Percentiles rank a stretch among this genome's conserved stretches.
These are phyloP conservation scores for Alternaria metachromatica DNA, from an alignment of 2,329 filamentous ascomycete species.

Conservation along the genomic window DNA sequence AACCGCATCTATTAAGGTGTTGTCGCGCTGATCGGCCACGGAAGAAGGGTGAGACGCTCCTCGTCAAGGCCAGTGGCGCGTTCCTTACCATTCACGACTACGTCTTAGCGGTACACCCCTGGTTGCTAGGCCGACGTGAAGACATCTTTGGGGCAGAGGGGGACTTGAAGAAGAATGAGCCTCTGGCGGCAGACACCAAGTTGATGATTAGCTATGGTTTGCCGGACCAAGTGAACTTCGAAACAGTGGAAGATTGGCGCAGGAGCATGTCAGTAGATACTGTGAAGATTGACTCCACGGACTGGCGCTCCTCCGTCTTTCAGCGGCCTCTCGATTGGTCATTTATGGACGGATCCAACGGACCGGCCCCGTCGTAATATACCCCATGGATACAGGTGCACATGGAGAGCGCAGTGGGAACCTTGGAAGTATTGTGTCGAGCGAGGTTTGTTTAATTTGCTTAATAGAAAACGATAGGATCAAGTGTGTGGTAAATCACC, in stretches of 20 bases:
- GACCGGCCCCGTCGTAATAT: background rate
- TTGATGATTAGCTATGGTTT: background rate
- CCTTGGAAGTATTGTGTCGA: background rate
- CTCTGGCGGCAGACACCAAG: background rate
- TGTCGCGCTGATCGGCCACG: background rate
- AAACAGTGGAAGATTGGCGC: background rate
- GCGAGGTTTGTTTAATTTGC: too few species aligned
- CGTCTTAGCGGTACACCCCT: background rate
- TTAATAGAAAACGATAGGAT: too few species aligned
- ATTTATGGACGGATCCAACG: background rate
- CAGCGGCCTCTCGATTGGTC: background rate
- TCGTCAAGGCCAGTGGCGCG: background rate
- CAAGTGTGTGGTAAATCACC: too few species aligned
- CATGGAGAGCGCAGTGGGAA: background rate
- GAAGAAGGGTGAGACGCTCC: background rate
- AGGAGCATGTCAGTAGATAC: background rate
- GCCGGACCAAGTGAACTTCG: background rate
- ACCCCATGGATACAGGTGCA: background rate
- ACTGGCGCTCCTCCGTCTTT: background rate
- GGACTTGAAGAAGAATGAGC: background rate
- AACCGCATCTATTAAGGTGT: background rate
- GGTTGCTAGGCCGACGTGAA: background rate
- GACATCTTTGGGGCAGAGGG: background rate
- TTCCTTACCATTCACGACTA: background rate
- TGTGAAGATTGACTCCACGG: background rate